Evolutionary conservation across 2,329 filamentous ascomycete species (phyloP).

Genomic region (Calonectria pseudoturangicola): DNA sequence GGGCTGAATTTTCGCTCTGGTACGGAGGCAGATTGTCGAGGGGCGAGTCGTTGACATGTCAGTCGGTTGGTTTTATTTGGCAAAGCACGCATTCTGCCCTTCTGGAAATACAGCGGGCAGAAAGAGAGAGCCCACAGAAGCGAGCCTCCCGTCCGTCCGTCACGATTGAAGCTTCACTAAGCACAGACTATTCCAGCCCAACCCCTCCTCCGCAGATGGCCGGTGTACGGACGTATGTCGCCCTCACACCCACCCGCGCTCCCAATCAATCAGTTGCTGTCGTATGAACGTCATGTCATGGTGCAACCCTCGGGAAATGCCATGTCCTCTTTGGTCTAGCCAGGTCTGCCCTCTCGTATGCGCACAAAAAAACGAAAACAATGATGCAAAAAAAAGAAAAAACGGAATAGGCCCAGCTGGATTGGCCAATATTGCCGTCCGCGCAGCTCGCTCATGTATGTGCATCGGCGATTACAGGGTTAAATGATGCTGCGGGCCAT

Average conservation of each 20-base stretch:
- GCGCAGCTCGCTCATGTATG: conserved; percentile 15
- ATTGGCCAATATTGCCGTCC: conserved; percentile 14
- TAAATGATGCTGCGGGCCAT: conserved; percentile 12
- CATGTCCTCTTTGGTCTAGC: conserved; percentile 4
- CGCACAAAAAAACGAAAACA: conserved; percentile 25
- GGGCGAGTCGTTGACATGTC: conserved; percentile 11
- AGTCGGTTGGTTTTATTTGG: not conserved
- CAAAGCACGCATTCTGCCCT: not conserved
- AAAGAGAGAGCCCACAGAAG: not conserved
- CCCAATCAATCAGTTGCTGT: conserved; percentile 12
- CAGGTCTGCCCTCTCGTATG: conserved; percentile 24
- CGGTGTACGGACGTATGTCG: conserved; percentile 25
- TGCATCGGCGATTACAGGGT: conserved; percentile 26
- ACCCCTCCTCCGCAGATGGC: conserved; percentile 23
- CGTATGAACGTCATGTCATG: conserved; percentile 23
- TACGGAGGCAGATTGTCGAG: conserved; percentile 19
- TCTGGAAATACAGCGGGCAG: not conserved
- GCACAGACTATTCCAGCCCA: conserved; percentile 1
- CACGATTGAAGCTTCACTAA: conserved; percentile 25
- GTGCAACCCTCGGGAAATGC: conserved; percentile 33
- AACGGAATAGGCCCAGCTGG: not conserved
- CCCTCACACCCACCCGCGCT: conserved; percentile 21
- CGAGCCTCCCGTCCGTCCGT: not conserved
- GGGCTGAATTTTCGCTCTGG: conserved; percentile 10
- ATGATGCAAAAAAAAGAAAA: not conserved